phyloP scores from a whole-genome alignment of 2,329 filamentous ascomycete genomes.

The Phoma sp. region DNA sequence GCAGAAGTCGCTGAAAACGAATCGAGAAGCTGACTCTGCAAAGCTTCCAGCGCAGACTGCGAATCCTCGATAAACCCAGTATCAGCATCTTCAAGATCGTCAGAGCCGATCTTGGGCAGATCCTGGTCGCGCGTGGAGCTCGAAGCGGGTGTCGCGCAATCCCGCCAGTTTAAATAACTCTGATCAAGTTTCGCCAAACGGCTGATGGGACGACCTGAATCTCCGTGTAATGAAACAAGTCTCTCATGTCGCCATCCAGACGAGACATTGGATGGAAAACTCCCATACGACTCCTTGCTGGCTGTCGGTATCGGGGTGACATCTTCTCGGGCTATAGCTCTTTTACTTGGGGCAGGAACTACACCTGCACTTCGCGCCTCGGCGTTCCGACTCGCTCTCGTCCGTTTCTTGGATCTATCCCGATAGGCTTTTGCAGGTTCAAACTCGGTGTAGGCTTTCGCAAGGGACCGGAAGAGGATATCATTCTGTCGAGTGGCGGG shows the following conservation, averaged over 20 bases:
- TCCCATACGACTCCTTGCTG: conserved; percentile 42
- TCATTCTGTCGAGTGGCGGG: conserved; percentile 51
- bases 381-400: neutral
- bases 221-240: neutral
- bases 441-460: conserved; percentile 50
- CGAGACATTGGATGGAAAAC: conserved; percentile 38
- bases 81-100: conserved; percentile 13
- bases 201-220: conserved; percentile 21
- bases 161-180: conserved; percentile 33
- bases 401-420: neutral
- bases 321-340: neutral
- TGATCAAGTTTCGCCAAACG: conserved; percentile 36
- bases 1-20: conserved; percentile 26
- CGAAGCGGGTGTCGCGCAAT: conserved; percentile 17
- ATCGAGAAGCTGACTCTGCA: conserved; percentile 52
- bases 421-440: conserved; percentile 19
- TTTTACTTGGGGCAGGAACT: neutral
- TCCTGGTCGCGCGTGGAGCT: conserved; percentile 2
- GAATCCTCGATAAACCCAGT: conserved; percentile 50
- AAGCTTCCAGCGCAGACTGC: conserved; percentile 48
- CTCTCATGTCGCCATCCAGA: conserved; percentile 5
- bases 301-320: conserved; percentile 14
- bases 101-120: neutral
- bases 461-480: conserved; percentile 49
- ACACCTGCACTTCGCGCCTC: neutral